Percentiles rank a stretch among this genome's conserved stretches.
These are phyloP conservation scores for Spergularia azorica DNA, from an alignment of 179 eudicot genomes.

Conservation along the genomic window DNA sequence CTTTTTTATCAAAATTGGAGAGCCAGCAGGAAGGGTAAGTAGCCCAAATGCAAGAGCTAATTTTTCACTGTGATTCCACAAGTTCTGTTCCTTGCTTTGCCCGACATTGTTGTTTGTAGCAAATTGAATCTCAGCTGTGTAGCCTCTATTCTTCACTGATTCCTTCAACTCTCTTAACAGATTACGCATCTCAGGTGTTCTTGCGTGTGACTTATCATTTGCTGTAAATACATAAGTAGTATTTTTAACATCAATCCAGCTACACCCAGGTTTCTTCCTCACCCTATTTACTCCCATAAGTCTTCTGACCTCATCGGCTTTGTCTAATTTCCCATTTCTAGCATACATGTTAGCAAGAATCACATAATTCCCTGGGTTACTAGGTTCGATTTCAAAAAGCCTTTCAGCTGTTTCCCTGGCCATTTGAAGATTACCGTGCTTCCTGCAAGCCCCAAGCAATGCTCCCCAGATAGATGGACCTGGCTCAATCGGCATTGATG, in stretches of 20 bases:
- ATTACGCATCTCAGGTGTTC: slow-evolving; percentile 35
- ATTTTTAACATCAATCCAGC: slow-evolving; percentile 51
- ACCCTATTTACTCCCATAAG: slow-evolving; percentile 36
- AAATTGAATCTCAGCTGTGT: slow-evolving; percentile 31
- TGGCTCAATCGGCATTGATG: slow-evolving; percentile 43
- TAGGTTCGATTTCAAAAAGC: slow-evolving; percentile 47
- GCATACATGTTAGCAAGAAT: slow-evolving; percentile 43
- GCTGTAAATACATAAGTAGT: slow-evolving; percentile 38
- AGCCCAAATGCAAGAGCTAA: slow-evolving; percentile 46
- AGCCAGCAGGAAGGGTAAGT: slow-evolving; percentile 30
- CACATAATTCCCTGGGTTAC: slow-evolving; percentile 49
- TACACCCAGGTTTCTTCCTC: slow-evolving; percentile 47
- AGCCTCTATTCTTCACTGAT: slow-evolving; percentile 34
- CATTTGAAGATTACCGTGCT: slow-evolving; percentile 38
- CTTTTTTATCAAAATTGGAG: slow-evolving; percentile 40
- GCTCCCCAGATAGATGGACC: slow-evolving; percentile 49
- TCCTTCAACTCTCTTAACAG: slow-evolving; percentile 30
- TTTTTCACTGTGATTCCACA: slow-evolving; percentile 47
- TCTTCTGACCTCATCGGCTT: slow-evolving; percentile 49
- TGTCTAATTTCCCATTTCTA: slow-evolving; percentile 31
- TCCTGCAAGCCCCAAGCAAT: slow-evolving; percentile 48
- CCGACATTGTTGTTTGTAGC: slow-evolving; percentile 19
- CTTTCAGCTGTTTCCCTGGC: slow-evolving; percentile 43
- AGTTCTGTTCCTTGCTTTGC: slow-evolving; percentile 32
- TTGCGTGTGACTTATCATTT: slow-evolving; percentile 36